phyloP scores from a whole-genome alignment of 805 yeast genomes.

The Saturnispora diversa region DNA sequence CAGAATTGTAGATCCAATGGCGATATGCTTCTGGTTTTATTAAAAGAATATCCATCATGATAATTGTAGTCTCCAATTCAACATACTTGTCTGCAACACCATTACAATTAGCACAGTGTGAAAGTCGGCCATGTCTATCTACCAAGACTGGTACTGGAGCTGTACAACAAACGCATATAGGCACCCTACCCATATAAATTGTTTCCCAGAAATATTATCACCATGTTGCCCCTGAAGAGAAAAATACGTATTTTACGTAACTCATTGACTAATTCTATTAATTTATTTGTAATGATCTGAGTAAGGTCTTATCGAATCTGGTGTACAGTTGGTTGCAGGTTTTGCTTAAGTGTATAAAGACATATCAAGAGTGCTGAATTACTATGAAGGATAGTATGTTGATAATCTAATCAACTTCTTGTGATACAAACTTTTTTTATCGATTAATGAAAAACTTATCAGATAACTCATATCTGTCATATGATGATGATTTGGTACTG shows the following conservation, averaged over 20 bases:
- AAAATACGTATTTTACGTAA: slow-evolving; percentile 31
- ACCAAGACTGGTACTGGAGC: slow-evolving; percentile 9
- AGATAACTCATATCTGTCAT: too few species aligned
- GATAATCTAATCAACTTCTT: too few species aligned
- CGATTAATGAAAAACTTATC: too few species aligned
- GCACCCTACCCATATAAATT: slow-evolving; percentile 2
- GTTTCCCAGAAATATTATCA: not conserved
- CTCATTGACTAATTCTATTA: slow-evolving; percentile 28
- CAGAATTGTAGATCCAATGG: slow-evolving; percentile 34
- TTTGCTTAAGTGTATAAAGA: too few species aligned
- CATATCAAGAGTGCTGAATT: too few species aligned
- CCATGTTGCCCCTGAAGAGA: not conserved
- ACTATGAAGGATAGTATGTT: too few species aligned
- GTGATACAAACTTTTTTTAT: too few species aligned
- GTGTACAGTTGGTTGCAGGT: too few species aligned
- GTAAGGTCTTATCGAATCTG: too few species aligned
- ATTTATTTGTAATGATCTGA: too few species aligned
- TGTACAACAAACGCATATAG: slow-evolving; percentile 6
- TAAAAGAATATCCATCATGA: slow-evolving; percentile 75
- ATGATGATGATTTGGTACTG: too few species aligned
- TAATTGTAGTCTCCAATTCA: slow-evolving; percentile 77
- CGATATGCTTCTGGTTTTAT: slow-evolving; percentile 83
- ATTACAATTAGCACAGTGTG: slow-evolving; percentile 38
- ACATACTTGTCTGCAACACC: slow-evolving; percentile 82
- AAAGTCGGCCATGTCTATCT: slow-evolving; percentile 8